These are phyloP conservation scores for Poterioochromonas sp. DNA, from an alignment of 352 stramenopile genomes.

Conservation along the genomic window DNA sequence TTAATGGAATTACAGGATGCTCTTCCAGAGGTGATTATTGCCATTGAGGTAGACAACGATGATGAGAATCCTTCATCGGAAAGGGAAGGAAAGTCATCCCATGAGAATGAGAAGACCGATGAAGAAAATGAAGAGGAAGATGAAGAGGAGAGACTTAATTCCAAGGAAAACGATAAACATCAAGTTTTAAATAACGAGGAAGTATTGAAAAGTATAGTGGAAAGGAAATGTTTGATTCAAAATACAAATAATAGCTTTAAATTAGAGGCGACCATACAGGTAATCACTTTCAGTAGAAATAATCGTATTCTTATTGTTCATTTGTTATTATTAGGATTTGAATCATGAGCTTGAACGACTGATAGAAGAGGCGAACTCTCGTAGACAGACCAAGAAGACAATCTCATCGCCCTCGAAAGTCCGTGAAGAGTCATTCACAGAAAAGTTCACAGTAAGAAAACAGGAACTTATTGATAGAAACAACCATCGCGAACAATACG, in stretches of 20 bases:
- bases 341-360: too few relatives aligned
- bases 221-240: not conserved
- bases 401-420: too few relatives aligned
- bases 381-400: too few relatives aligned
- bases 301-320: not conserved
- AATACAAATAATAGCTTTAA: not conserved
- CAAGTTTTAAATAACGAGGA: not conserved
- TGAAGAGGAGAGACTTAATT: not conserved
- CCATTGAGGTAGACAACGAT: not conserved
- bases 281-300: not conserved
- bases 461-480: too few relatives aligned
- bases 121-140: not conserved
- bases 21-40: not conserved
- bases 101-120: not conserved
- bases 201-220: constrained; percentile 1
- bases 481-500: too few relatives aligned
- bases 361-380: too few relatives aligned
- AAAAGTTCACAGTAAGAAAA: too few relatives aligned
- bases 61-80: not conserved
- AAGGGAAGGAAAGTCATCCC: not conserved
- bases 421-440: too few relatives aligned
- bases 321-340: too few relatives aligned
- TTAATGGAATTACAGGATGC: not conserved
- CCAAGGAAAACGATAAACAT: too few relatives aligned
- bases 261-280: not conserved